Evolutionary conservation across 106 monocot genomes (phyloP).

Genomic region (Triglochin maritima): DNA sequence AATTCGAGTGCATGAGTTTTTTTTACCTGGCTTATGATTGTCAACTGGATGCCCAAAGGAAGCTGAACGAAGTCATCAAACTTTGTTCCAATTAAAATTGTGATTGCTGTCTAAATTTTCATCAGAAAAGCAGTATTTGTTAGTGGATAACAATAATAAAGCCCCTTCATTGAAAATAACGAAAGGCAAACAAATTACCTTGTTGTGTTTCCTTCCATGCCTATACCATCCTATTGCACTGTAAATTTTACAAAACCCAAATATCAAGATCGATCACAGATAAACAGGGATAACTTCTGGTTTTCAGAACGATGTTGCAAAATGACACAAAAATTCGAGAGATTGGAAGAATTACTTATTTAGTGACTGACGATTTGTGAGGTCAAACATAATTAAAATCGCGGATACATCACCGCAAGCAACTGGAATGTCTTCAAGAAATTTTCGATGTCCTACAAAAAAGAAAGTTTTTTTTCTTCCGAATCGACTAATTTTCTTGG

Average conservation of each 20-base stretch:
- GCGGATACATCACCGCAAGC: conserved; percentile 80
- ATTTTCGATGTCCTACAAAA: conserved; percentile 41
- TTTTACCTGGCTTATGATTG: conserved; percentile 56
- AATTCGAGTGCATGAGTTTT: neutral
- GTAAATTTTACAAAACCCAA: neutral
- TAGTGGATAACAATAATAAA: no score
- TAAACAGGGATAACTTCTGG: neutral
- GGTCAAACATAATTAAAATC: conserved; percentile 92
- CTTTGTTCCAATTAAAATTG: conserved; percentile 76
- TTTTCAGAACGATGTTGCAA: neutral
- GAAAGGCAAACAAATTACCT: conserved; percentile 23
- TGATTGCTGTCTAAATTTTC: conserved; percentile 47
- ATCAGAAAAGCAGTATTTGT: no score
- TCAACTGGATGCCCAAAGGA: conserved; percentile 89
- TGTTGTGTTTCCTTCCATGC: conserved; percentile 71
- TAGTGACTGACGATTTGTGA: conserved; percentile 57
- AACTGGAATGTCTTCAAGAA: conserved; percentile 46
- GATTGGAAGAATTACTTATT: conserved; percentile 29
- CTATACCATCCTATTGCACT: conserved; percentile 67
- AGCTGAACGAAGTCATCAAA: conserved; percentile 86
- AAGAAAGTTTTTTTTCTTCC: no score
- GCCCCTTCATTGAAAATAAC: neutral
- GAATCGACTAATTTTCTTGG: neutral
- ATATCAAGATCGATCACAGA: neutral
- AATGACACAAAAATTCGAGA: neutral